Conservation (phyloP, 2,329 filamentous ascomycete species). For the Cucurbitaria berberidis region DNA sequence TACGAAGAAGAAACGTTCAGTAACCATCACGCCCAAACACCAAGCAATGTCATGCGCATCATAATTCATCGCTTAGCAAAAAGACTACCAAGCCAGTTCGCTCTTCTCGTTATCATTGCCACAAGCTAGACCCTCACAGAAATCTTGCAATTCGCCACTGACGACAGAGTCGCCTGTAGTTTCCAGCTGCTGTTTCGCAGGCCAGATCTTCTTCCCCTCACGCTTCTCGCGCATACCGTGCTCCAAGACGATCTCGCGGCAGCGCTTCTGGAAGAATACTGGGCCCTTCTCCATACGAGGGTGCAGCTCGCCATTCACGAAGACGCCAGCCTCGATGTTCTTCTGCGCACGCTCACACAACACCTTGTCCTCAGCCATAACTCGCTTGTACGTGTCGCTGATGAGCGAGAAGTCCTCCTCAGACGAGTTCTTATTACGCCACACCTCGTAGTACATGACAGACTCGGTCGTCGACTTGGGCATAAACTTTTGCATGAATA, state of each 20-base stretch:
- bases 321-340: slow-evolving; percentile 67
- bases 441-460: slow-evolving; percentile 68
- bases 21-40: slow-evolving; percentile 25
- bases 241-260: slow-evolving; percentile 57
- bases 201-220: slow-evolving; percentile 59
- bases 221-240: slow-evolving; percentile 57
- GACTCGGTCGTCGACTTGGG: slow-evolving; percentile 59
- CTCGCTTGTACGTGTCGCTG: slow-evolving; percentile 66
- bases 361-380: slow-evolving; percentile 69
- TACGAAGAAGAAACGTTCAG: slow-evolving; percentile 24
- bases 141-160: slow-evolving; percentile 35
- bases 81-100: slow-evolving; percentile 30
- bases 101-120: slow-evolving; percentile 36
- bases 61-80: slow-evolving; percentile 1
- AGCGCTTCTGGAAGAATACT: slow-evolving; percentile 61
- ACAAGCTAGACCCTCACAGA: slow-evolving; percentile 36
- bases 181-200: slow-evolving; percentile 50
- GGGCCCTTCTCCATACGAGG: slow-evolving; percentile 66
- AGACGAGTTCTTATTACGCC: slow-evolving; percentile 65
- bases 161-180: slow-evolving; percentile 21
- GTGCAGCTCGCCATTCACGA: slow-evolving; percentile 68
- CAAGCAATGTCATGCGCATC: slow-evolving; percentile 20
- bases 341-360: slow-evolving; percentile 65
- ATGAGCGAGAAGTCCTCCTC: slow-evolving; percentile 65
- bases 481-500: slow-evolving; percentile 69